phyloP scores from a whole-genome alignment of 2,329 filamentous ascomycete genomes.

The Cytospora mali region DNA sequence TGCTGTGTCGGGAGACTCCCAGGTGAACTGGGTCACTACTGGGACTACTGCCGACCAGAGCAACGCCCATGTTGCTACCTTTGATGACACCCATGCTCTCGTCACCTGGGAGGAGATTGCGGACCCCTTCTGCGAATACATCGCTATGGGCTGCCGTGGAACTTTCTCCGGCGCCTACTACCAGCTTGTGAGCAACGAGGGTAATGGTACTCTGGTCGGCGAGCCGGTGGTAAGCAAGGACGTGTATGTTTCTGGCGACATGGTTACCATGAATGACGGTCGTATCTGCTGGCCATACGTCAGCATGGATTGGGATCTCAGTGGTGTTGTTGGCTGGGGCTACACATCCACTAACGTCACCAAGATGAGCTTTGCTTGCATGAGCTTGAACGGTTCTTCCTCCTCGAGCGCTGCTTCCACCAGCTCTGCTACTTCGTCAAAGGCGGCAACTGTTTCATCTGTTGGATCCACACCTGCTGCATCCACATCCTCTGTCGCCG shows the following conservation, averaged over 20 bases:
- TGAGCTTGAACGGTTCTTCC: constrained; percentile 30
- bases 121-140: constrained; percentile 54
- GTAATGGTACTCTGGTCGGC: constrained; percentile 56
- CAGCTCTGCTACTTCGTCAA: neutral
- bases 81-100: constrained; percentile 54
- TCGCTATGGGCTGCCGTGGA: constrained; percentile 64
- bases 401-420: neutral
- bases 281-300: constrained; percentile 65
- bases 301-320: constrained; percentile 54
- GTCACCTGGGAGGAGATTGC: constrained; percentile 65
- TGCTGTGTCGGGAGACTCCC: constrained; percentile 54
- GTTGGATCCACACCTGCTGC: neutral
- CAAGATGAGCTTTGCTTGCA: constrained; percentile 59
- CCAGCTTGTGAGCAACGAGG: constrained; percentile 56
- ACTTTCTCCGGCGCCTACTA: constrained; percentile 61
- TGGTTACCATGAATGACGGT: constrained; percentile 61
- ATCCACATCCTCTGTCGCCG: neutral
- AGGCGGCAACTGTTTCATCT: neutral
- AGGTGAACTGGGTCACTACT: constrained; percentile 59
- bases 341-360: constrained; percentile 37
- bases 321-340: constrained; percentile 30
- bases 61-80: constrained; percentile 60
- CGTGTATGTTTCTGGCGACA: constrained; percentile 63
- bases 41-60: constrained; percentile 53
- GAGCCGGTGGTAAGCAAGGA: constrained; percentile 51